Evolutionary conservation across 129 eudicot species (phyloP), one percentile per base, ranked within the genome.

Genomic region (Flaveria bidentis): DNA sequence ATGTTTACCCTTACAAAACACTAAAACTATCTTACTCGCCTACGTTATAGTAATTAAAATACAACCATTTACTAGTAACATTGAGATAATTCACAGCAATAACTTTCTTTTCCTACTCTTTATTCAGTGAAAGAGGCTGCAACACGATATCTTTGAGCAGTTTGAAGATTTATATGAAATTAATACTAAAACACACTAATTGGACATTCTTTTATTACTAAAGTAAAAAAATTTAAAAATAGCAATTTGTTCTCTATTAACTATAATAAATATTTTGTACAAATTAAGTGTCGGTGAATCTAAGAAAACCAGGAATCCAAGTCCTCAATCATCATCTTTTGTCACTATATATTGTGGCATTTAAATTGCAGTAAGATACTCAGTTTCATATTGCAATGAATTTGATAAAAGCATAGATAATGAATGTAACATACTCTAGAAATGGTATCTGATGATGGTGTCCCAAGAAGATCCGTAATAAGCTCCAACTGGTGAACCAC

Each of bases 401-500:
- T 49, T 49, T 49, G 5, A 49, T 4, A 52, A 20, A 53, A 30
- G 52, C 44, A 14, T 14, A 28, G 16, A 61, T 66, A 26, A 45
- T 11, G 53, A 33, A 11, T 49, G 20, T 9, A 69, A 73, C 75
- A 83, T 66, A 88, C 93, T 64, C 85, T 74, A 6, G 90, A 88
- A 61, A 88, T 83, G 52, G 88, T 85, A 71, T 88, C 90, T 76
- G 82, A 69, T 16, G 88, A 84, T 9, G 90, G 93, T 18, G 93
- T 86, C 20, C 93, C 92, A 6, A 88, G 86, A 51, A 88, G 80
- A 76, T 58, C 65, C 36, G 65, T 58, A 22, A 58, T 58, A 58
- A 58, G 65, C 65, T 58, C 65, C 63, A 88, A 75, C 84, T 88
- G 89, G 49, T 88, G 89, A 67, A 83, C 92, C 61, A 81, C 92